Conservation (phyloP, 225 moss, liverwort and hornwort species). For the Ulota crispa region DNA sequence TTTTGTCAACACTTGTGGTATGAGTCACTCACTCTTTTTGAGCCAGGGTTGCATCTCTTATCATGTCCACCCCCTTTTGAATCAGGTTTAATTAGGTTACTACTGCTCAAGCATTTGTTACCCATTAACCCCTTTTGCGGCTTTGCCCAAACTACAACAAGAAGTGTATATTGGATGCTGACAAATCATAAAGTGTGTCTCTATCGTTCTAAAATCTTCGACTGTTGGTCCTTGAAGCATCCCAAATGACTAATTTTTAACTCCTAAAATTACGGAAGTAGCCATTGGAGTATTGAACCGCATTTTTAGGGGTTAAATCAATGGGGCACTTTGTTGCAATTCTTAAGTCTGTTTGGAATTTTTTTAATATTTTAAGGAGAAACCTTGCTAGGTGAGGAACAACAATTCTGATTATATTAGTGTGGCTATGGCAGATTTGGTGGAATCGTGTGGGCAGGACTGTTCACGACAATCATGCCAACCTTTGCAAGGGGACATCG, state of each 20-base stretch:
- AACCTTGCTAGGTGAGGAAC: neutral
- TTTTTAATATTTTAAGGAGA: neutral
- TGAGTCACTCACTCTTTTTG: too few species aligned
- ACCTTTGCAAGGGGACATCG: conserved; percentile 40
- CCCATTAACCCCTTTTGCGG: too few species aligned
- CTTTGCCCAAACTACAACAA: neutral
- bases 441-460: conserved; percentile 33
- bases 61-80: neutral
- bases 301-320: neutral
- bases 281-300: neutral
- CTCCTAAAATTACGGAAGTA: neutral
- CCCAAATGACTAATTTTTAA: too few species aligned
- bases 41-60: neutral
- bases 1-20: conserved; percentile 49
- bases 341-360: neutral
- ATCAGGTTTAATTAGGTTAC: neutral
- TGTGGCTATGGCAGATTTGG: conserved; percentile 31
- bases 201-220: neutral
- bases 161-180: neutral
- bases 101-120: neutral
- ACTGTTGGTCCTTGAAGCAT: neutral
- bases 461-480: conserved; percentile 49
- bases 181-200: neutral
- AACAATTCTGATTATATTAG: neutral
- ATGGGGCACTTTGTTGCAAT: too few species aligned